These are phyloP conservation scores for Malassezia yamatoensis DNA, from an alignment of 1,284 basidiomycete species.

Conservation along the genomic window DNA sequence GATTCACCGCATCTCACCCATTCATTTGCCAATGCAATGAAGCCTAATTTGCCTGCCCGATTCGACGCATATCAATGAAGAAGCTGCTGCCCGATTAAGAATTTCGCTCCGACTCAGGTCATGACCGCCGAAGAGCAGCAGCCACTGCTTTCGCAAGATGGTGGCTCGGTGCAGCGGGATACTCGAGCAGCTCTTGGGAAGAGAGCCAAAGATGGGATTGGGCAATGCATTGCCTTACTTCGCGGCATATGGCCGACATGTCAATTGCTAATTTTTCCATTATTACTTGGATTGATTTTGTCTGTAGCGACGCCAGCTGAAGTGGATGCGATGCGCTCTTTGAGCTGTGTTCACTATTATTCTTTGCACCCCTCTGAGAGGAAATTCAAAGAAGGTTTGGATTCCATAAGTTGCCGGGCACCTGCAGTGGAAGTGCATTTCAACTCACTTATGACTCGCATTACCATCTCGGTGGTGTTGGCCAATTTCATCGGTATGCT, in stretches of 20 bases:
- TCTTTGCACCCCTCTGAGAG: background rate
- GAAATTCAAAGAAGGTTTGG: background rate
- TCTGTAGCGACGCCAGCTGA: slow-evolving; percentile 15
- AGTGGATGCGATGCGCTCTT: slow-evolving; percentile 16
- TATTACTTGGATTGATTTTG: slow-evolving; percentile 6
- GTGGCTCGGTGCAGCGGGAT: background rate
- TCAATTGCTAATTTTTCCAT: slow-evolving; percentile 8
- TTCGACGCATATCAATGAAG: too few species aligned
- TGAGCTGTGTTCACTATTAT: slow-evolving; percentile 17
- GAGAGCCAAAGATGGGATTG: too few species aligned
- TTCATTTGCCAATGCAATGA: too few species aligned
- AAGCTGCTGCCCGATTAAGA: too few species aligned
- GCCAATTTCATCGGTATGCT: slow-evolving; percentile 18
- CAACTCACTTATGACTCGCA: background rate
- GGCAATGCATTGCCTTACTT: too few species aligned
- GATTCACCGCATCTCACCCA: too few species aligned
- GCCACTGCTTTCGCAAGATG: slow-evolving; percentile 1
- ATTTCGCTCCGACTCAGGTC: background rate
- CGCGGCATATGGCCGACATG: slow-evolving; percentile 7
- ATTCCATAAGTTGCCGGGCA: slow-evolving; percentile 1
- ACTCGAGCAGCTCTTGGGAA: too few species aligned
- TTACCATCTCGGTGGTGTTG: slow-evolving; percentile 11
- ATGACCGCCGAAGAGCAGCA: background rate
- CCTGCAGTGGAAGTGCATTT: slow-evolving; percentile 17
- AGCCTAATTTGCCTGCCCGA: too few species aligned